A percentile compares a stretch with the other conserved stretches of the same genome.
phyloP scores from a whole-genome alignment of 805 yeast genomes.

The Geotrichum ghanense region DNA sequence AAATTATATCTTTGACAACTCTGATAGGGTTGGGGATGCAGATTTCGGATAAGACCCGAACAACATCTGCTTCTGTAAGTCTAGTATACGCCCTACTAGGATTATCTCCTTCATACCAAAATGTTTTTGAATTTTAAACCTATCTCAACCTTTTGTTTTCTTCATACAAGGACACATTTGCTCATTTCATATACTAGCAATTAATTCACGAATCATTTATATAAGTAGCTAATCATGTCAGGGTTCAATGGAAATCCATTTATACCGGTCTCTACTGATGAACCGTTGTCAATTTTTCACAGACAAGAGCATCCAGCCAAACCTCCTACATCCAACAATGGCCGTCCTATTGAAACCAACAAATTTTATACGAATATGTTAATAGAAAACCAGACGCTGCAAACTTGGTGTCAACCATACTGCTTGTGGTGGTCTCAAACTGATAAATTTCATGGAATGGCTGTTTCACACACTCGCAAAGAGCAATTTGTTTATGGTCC shows the following conservation, averaged over 20 bases:
- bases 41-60: too few species aligned
- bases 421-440: constrained; percentile 53
- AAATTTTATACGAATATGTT: constrained; percentile 65
- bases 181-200: too few species aligned
- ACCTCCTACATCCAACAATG: background rate
- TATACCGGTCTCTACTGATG: constrained; percentile 8
- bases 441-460: constrained; percentile 36
- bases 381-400: constrained; percentile 43
- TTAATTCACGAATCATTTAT: too few species aligned
- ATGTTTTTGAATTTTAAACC: too few species aligned
- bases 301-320: background rate
- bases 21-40: too few species aligned
- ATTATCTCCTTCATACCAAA: too few species aligned
- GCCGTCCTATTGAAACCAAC: constrained; percentile 36
- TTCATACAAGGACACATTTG: too few species aligned
- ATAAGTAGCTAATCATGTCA: too few species aligned
- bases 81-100: too few species aligned
- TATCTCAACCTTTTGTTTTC: too few species aligned
- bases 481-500: constrained; percentile 57
- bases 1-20: too few species aligned
- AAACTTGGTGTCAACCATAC: constrained; percentile 75
- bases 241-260: constrained; percentile 10
- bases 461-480: constrained; percentile 47
- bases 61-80: too few species aligned
- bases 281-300: background rate